These are phyloP conservation scores for Diversispora eburnea DNA, from an alignment of 192 early-diverging fungal genomes.

Conservation along the genomic window DNA sequence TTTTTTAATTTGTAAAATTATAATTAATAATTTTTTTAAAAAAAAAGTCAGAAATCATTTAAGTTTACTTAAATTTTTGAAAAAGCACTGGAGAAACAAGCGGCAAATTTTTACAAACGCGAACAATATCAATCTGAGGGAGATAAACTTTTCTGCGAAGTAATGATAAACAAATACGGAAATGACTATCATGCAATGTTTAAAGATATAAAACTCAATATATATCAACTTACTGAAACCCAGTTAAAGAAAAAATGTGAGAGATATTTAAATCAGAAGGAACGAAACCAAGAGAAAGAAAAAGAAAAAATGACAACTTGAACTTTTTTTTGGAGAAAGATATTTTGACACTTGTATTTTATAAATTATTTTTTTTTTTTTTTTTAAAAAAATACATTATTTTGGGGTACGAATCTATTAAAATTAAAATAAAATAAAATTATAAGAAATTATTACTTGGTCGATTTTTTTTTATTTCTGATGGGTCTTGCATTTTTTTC, in stretches of 20 bases:
- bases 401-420: too few species aligned
- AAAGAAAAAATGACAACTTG: neutral
- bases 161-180: slow-evolving; percentile 66
- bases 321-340: too few species aligned
- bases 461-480: neutral
- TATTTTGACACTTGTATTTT: too few species aligned
- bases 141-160: slow-evolving; percentile 54
- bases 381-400: too few species aligned
- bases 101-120: slow-evolving; percentile 40
- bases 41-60: neutral
- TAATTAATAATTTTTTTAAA: neutral
- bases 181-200: slow-evolving; percentile 76
- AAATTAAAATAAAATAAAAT: too few species aligned
- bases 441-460: too few species aligned
- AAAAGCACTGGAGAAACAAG: slow-evolving; percentile 53
- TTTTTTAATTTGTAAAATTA: neutral
- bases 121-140: slow-evolving; percentile 54
- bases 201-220: slow-evolving; percentile 69
- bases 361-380: too few species aligned
- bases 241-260: slow-evolving; percentile 62
- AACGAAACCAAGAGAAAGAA: too few species aligned
- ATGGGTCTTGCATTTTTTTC: slow-evolving; percentile 24
- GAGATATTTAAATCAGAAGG: slow-evolving; percentile 37
- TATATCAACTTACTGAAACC: slow-evolving; percentile 61
- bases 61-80: neutral